Base-by-base conservation (phyloP, 192 early-diverging fungal genomes). In the Cetraspora pellucida region DNA sequence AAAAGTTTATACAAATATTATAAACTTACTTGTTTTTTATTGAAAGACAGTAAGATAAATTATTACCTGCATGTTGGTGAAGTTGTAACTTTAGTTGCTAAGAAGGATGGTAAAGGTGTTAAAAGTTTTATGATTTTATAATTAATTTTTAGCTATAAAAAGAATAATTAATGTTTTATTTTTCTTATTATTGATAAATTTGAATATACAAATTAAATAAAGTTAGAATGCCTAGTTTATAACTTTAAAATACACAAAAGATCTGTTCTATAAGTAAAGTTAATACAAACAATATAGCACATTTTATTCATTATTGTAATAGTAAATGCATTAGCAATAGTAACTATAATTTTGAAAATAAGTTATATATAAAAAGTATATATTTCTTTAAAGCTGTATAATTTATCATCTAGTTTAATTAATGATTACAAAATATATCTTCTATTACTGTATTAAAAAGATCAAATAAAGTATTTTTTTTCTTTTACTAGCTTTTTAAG, bases 71-170 rank as follows among this genome's bases (percentile, higher is more conserved):
- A 54, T 54, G 9, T 54, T n/a, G 19, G 2, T 17, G 50, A 54
- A 4, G 50, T 54, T 54, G 19, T 54, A 13, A 54, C 14, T n/a
- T 5, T 54, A 54, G 1, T 8, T n/a, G 14, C 1, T 1, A n/a
- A 54, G 19, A n/a, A 13, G 1, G 19, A 8, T 54, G 50, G 50
- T 54, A 9, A 54, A 54, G 5, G 31, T 37, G 31, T 5, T 3
- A 5, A 37, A 37, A 54, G 50, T 54, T 54, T 54, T n/a, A 8
- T 9, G 8, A 54, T 54, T 54, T n/a, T 54, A 54, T 54, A 9
- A n/a, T 54, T n/a, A 54, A 54, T 54, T n/a, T 54, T 54, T 54
- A 54, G 50, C 19, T 8, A 54, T 54, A n/a, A 54, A 54, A 54
- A n/a, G 19, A 54, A 54, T n/a, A 54, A 54, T 17, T 8, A 54